Evolutionary conservation across 2,329 filamentous ascomycete genomes (phyloP), one percentile per base, ranked within the genome.

Genomic region (Elsinoe necatrix): DNA sequence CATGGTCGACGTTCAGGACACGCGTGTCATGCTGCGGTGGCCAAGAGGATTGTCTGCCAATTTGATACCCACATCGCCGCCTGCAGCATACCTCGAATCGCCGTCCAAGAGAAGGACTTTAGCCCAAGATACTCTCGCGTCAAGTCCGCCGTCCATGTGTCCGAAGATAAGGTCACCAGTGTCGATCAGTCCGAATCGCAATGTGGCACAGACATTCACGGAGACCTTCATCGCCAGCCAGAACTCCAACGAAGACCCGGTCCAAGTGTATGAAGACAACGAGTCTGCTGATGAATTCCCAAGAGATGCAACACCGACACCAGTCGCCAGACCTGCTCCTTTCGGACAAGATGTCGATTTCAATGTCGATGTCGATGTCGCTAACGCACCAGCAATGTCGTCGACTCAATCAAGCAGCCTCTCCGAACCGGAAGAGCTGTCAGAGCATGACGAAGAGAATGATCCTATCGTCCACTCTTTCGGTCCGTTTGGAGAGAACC

Each of bases 1-100:
- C 69, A 95, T 98, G 83, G 76, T 98, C 61, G 91, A 97, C 69
- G 90, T 97, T 41, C 89, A 95, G 66, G 91, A 95, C 68, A 85
- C 90, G 55, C 87, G 93, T 61, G 89, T 97, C 43, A 79, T 95
- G 70, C 76, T 98, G 60, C 83, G 85, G 67, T 97, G 93, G 92
- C 93, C 93, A n/a, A 71, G 65, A 66, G 71, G 67, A 58, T 66
- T 72, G 65, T 79, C 74, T 23, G 75, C 75, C 60, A 73, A 81
- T 60, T 84, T 83, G 8, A 84, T 88, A 62, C 84, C 82, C n/a
- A 82, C 65, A 18, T 72, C 68, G 68, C 62, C 79, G 9, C 48
- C 48, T 35, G 31, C 48, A 39, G 16, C 31, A 14, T 25, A 52
- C 31, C 90, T 86, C 79, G 88, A 91, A 42, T 66, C 66, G 21